Percentiles rank a stretch among this genome's conserved stretches.
Evolutionary conservation across 495 filamentous ascomycete genomes (phyloP).

Genomic region (Talaromyces stipitatus): DNA sequence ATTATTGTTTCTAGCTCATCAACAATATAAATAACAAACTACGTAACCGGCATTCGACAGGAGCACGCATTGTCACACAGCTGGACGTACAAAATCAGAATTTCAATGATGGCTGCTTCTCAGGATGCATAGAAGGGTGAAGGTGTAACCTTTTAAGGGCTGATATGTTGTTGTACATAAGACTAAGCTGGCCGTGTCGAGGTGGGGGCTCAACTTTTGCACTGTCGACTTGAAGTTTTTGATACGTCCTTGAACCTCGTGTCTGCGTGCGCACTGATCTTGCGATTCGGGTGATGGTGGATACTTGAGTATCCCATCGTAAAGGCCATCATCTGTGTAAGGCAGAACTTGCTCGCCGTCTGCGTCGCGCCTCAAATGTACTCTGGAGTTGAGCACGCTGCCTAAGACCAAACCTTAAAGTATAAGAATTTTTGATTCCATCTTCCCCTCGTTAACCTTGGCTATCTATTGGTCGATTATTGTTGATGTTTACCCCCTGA

Average conservation of each 20-base stretch:
- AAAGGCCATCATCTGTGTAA: neutral
- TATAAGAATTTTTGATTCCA: neutral
- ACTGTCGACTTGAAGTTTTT: neutral
- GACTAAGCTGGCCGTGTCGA: neutral
- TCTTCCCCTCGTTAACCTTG: neutral
- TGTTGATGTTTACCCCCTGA: neutral
- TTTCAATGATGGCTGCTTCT: neutral
- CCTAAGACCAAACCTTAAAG: neutral
- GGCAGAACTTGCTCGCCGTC: neutral
- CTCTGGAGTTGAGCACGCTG: neutral
- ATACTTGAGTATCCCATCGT: neutral
- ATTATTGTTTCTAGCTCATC: no score
- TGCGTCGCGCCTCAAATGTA: neutral
- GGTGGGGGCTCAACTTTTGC: neutral
- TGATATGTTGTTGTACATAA: neutral
- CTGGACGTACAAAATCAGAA: neutral
- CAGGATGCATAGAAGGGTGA: neutral
- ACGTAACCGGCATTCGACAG: neutral
- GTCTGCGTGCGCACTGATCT: neutral
- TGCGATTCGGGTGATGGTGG: neutral
- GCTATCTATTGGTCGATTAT: neutral
- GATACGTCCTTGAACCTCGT: neutral
- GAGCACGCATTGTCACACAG: neutral
- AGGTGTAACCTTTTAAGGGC: neutral
- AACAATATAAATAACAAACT: no score